A percentile compares a stretch with the other conserved stretches of the same genome.
These are phyloP conservation scores for Solanum etuberosum DNA, from an alignment of 257 asterid species.

Conservation along the genomic window DNA sequence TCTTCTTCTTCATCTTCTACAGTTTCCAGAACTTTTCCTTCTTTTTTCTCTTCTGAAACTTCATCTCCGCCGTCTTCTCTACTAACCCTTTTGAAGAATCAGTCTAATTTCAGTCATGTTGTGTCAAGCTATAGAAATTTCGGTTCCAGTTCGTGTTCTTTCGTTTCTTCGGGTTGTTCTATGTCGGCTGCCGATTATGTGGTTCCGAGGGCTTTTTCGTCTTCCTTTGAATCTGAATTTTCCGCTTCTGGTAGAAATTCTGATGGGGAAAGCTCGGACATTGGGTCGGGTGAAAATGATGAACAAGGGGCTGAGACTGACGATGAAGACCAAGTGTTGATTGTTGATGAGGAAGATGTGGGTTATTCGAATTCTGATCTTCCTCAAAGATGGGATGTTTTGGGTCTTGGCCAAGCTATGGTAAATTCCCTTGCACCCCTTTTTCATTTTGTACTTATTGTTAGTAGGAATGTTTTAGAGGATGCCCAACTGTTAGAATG, in stretches of 20 bases:
- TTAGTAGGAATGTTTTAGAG: background rate
- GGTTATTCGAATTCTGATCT: slow-evolving; percentile 13
- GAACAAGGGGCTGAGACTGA: slow-evolving; percentile 35
- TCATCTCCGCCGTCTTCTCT: slow-evolving; percentile 22
- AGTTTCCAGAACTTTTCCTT: slow-evolving; percentile 8
- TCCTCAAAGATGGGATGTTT: slow-evolving; percentile 76
- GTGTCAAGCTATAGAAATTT: background rate
- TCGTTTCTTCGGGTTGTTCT: slow-evolving; percentile 12
- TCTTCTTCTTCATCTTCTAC: slow-evolving; percentile 17
- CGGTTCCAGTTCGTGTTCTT: background rate
- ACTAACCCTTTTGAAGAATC: background rate
- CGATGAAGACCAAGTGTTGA: slow-evolving; percentile 7
- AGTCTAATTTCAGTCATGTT: background rate
- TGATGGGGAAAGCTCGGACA: background rate
- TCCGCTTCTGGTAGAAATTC: background rate
- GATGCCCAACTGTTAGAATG: background rate
- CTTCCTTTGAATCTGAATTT: background rate
- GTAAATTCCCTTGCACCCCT: slow-evolving; percentile 16
- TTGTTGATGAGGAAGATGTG: background rate
- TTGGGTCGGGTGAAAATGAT: slow-evolving; percentile 21
- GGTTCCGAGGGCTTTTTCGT: slow-evolving; percentile 1
- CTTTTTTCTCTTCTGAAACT: slow-evolving; percentile 8
- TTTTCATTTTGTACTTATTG: background rate
- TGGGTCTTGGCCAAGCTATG: slow-evolving; percentile 99
- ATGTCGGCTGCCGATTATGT: slow-evolving; percentile 28